Evolutionary conservation across 2,329 filamentous ascomycete species (phyloP).

Genomic region (Xylariaceae sp.): DNA sequence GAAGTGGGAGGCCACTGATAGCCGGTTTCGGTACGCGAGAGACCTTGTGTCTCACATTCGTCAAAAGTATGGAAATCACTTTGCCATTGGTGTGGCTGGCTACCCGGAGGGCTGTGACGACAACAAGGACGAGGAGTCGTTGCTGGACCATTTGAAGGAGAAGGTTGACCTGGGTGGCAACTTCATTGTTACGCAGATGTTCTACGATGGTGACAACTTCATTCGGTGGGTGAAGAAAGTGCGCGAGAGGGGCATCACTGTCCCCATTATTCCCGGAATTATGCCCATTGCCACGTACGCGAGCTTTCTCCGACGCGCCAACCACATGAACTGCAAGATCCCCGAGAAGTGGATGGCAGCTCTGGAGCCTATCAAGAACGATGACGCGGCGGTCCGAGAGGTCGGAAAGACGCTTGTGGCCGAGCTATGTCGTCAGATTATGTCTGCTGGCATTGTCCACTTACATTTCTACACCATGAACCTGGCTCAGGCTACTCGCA

Average conservation of each 20-base stretch:
- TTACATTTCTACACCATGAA: constrained; percentile 99
- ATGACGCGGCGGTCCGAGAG: constrained; percentile 86
- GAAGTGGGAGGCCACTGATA: constrained; percentile 84
- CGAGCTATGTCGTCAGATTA: constrained; percentile 80
- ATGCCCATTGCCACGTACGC: constrained; percentile 96
- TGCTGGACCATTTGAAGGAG: constrained; percentile 91
- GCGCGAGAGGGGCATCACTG: constrained; percentile 73
- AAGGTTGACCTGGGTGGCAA: constrained; percentile 92
- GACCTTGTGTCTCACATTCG: constrained; percentile 78
- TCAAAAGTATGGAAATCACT: constrained; percentile 76
- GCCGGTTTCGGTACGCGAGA: constrained; percentile 84
- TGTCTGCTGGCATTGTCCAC: constrained; percentile 77
- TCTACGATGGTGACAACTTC: constrained; percentile 97
- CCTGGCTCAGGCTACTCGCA: constrained; percentile 84
- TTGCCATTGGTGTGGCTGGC: constrained; percentile 94
- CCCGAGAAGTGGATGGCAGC: constrained; percentile 74
- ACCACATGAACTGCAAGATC: constrained; percentile 83
- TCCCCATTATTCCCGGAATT: constrained; percentile 82
- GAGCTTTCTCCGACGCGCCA: constrained; percentile 82
- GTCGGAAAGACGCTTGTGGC: constrained; percentile 83
- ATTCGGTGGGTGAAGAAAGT: constrained; percentile 84
- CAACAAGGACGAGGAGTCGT: constrained; percentile 74
- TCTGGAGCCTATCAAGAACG: constrained; percentile 91
- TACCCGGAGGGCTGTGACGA: constrained; percentile 96
- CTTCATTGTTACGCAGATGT: constrained; percentile 98